phyloP scores from a whole-genome alignment of 73 alveolate species.

The Symbiodinium natans region DNA sequence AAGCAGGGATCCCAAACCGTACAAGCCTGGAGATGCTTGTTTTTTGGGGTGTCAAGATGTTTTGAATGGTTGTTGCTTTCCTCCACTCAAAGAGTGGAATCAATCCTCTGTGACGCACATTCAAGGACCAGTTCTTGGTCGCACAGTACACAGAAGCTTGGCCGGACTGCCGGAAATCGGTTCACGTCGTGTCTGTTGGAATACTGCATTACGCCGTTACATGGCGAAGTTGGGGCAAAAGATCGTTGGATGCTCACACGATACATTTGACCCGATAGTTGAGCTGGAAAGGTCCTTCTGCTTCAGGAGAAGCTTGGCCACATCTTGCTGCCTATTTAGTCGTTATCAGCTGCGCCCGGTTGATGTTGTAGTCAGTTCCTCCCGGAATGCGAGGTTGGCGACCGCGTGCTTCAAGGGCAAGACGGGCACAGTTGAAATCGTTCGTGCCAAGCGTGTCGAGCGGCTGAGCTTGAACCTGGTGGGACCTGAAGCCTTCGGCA shows the following conservation, averaged over 20 bases:
- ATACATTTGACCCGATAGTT: too few species aligned
- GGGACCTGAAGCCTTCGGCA: neutral
- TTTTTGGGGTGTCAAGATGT: neutral
- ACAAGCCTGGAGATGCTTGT: too few species aligned
- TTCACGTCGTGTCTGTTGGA: neutral
- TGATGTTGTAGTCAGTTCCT: too few species aligned
- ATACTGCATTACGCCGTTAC: too few species aligned
- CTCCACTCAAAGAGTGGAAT: too few species aligned
- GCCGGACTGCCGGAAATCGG: neutral
- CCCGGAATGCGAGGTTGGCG: constrained; percentile 34
- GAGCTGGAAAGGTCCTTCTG: neutral
- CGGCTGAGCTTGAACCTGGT: neutral
- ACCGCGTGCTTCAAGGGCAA: constrained; percentile 50
- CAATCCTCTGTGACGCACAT: too few species aligned
- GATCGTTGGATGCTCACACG: too few species aligned
- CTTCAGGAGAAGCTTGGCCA: neutral
- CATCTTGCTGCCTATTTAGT: neutral
- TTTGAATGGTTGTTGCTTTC: neutral
- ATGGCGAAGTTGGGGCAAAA: too few species aligned
- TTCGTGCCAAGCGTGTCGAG: constrained; percentile 60
- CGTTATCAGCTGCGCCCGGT: too few species aligned
- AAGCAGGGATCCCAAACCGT: too few species aligned
- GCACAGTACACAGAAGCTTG: constrained; percentile 19
- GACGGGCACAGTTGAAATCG: constrained; percentile 1
- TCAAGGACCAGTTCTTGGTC: constrained; percentile 50